Evolutionary conservation across 2,329 filamentous ascomycete genomes (phyloP), one percentile per base, ranked within the genome.

Genomic region (Curvularia eragrostidis): DNA sequence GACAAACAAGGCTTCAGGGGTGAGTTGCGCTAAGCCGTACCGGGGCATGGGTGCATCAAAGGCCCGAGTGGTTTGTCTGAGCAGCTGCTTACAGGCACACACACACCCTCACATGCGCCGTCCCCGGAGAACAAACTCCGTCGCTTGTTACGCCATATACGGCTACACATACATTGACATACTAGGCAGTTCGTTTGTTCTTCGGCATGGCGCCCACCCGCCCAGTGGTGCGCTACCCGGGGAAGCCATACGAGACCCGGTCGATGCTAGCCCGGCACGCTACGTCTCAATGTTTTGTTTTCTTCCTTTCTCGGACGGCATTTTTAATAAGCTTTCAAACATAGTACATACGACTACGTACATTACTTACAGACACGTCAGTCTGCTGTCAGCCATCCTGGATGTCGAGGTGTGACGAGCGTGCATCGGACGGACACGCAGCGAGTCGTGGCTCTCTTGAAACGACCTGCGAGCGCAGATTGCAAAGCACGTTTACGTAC

Each of bases 391-490:
- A 32, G 36, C 39, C 46, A 49, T 47, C 41, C n/a, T 30, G 23
- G 6, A 32, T 43, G 23, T 26, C 23, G 21, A 28, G 24, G 24
- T n/a, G 24, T 28, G 15, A 44, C 18, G 26, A 46, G n/a, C 5
- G 24, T 19, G 28, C 43, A 32, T 46, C 2, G 3, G 26, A 46
- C 39, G 43, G 42, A 47, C 42, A 47, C 47, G 38, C 52, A 34
- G 53, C 56, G 54, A 49, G 24, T 51, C 52, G 56, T 43, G 53
- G 48, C 41, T 30, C 19, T 41, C 42, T 53, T 60, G 53, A 56
- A 58, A 55, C 44, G 18, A 23, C 15, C 23, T n/a, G 34, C 48
- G 26, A 19, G 26, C 24, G 18, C 21, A n/a, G n/a, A 44, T 23
- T 57, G 48, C 13, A 15, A 36, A 36, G 28, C 9, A 32, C 19